Base-by-base conservation (phyloP, 129 eudicot genomes). In the Kitagawia praeruptora region DNA sequence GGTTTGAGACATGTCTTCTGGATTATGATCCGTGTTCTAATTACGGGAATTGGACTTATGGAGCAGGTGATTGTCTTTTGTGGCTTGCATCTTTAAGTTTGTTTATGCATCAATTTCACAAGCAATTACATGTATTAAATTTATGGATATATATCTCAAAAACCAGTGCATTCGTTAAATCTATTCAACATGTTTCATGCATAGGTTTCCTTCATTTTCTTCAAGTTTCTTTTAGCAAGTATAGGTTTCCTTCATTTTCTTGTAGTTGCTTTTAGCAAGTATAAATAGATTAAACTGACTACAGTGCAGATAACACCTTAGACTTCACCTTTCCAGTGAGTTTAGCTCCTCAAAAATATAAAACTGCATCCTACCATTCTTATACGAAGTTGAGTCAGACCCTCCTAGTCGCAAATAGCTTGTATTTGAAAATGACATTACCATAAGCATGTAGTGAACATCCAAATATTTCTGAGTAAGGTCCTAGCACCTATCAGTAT, bases 1-100 rank as follows among this genome's bases (percentile, higher is more conserved):
- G 96, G 96, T 90, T 90, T 44, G 96, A 90, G 90, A 82, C 92
- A 0, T 90, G 92, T 82, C 92, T 90, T 54, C 79, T 90, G 84
- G 96, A 90, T 83, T 88, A 90, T 80, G 96, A 90, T 70, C 96
- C 96, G 39, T 90, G 96, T 76, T 90, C 96, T 45, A 90, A 90
- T 75, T 90, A 90, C 51, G 96, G 96, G 8, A 90, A 90, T 56
- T 90, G 96, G 96, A 88, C 92, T 23, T 90, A 90, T 64, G 96
- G 96, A 70, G 96, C 96, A 80, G 96, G 96, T 88, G 44, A 54
- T 53, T 44, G 18, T 16, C 66, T 49, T 42, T 3, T 3, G 11
- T 42, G 25, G 19, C 79, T 16, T 69, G 11, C 51, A 31, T 74
- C 34, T 6, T 44, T 48, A 46, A 74, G 37, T 46, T 74, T 45